Base-by-base conservation (phyloP, 805 yeast species). In the Ogataea sp. region DNA sequence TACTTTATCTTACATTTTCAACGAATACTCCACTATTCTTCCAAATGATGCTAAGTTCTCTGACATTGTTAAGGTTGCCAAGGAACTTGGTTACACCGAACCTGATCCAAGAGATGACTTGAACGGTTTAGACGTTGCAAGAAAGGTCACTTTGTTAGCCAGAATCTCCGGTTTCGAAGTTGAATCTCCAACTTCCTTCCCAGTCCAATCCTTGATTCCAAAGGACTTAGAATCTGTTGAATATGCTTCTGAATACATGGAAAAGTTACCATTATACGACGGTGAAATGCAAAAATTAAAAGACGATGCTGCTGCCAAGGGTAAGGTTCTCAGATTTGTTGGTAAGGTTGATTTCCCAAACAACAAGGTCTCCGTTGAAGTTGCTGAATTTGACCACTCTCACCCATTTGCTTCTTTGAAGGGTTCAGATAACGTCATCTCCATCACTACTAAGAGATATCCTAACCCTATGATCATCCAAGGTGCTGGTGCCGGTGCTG, bases 101-200 rank as follows among this genome's bases (percentile, higher is more conserved):
- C 99, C 99, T 37, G 99, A 93, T 62, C 98, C 99, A 63, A 82
- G 99, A 67, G 99, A 93, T 62, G 99, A 93, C 60, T 76, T 93
- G 63, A 93, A 90, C 62, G 99, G 99, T 39, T 73, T 93, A 59
- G 99, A 93, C 58, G 96, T 93, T 44, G 99, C 99, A 33, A 83
- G 99, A 74, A 93, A 93, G 64, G 96, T 93, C 24, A 88, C 98
- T 20, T 93, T 93, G 48, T 75, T 93, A 46, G 95, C 96, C 35
- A 83, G 99, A 71, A 74, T 93, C 39, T 73, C 96, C 14, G 98
- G 98, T 3, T 73, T 83, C 39, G 67, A 76, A 43, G 85, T 93
- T 29, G 83, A 81, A 58, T 81, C 93, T 11, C 95, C 97, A 51
- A 74, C 88, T 29, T 78, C 96, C 11, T 90, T 93, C 80, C 88